A percentile compares a stretch with the other conserved stretches of the same genome.
These are phyloP conservation scores for Lachancea mirantina DNA, from an alignment of 805 yeast genomes.

Conservation along the genomic window DNA sequence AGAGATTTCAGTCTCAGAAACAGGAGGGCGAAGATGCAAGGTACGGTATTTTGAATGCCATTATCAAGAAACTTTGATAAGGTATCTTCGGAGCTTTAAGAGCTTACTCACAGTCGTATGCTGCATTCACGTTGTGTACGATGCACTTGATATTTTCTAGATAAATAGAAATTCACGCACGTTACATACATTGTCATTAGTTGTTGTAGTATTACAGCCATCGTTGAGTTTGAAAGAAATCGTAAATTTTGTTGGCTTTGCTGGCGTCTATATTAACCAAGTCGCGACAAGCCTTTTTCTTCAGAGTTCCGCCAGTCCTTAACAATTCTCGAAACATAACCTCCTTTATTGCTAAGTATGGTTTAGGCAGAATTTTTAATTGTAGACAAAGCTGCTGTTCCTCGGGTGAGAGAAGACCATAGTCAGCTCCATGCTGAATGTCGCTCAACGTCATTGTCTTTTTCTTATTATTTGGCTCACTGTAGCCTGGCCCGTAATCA, in stretches of 20 bases:
- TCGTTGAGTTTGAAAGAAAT: slow-evolving; percentile 85
- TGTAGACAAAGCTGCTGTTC: slow-evolving; percentile 82
- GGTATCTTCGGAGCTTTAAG: slow-evolving; percentile 1
- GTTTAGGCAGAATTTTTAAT: slow-evolving; percentile 82
- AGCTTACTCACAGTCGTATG: too few species aligned
- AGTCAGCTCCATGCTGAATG: slow-evolving; percentile 73
- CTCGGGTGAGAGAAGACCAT: slow-evolving; percentile 72
- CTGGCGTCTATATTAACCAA: slow-evolving; percentile 75
- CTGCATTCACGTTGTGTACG: too few species aligned
- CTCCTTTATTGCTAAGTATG: slow-evolving; percentile 88
- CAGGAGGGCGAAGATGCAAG: slow-evolving; percentile 25
- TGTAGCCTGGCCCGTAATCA: slow-evolving; percentile 23
- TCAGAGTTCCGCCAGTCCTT: slow-evolving; percentile 74
- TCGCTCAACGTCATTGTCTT: slow-evolving; percentile 49
- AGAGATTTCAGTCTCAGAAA: slow-evolving; percentile 28
- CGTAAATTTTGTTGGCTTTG: slow-evolving; percentile 83
- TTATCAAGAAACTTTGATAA: slow-evolving; percentile 27
- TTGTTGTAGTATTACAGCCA: slow-evolving; percentile 48
- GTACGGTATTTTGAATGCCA: slow-evolving; percentile 25
- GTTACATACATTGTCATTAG: not conserved
- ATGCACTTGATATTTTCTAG: too few species aligned
- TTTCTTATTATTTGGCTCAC: slow-evolving; percentile 32
- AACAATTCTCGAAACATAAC: slow-evolving; percentile 80
- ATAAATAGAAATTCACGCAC: not conserved
- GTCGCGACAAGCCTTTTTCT: slow-evolving; percentile 80